A percentile compares a stretch with the other conserved stretches of the same genome.
Evolutionary conservation across 208 protist species (phyloP).

Genomic region (Wallacemonas rigidus): DNA sequence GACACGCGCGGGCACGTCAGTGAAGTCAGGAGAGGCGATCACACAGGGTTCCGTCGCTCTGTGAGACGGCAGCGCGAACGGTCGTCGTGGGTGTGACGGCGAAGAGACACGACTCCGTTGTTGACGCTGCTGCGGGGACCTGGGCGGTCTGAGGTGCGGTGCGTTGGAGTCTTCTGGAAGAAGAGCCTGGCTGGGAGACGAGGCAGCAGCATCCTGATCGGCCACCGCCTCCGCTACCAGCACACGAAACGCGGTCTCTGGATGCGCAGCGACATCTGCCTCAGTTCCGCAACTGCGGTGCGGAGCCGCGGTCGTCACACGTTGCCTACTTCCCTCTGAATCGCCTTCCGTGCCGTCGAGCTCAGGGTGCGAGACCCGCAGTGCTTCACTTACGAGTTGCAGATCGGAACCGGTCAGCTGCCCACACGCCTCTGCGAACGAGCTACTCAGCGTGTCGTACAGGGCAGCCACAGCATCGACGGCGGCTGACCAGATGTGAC

Average conservation of each 20-base stretch:
- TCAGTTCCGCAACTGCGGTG: background rate
- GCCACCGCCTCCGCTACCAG: background rate
- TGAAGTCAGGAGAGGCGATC: too few species aligned
- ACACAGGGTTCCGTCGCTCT: too few species aligned
- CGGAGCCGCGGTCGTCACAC: too few species aligned
- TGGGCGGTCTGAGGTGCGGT: too few species aligned
- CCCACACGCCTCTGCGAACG: constrained; percentile 13
- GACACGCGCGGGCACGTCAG: background rate
- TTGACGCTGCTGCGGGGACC: too few species aligned
- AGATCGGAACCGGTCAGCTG: constrained; percentile 15
- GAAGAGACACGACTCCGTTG: too few species aligned
- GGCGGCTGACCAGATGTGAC: background rate
- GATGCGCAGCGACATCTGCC: background rate
- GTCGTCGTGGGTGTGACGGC: too few species aligned
- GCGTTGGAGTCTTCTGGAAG: too few species aligned
- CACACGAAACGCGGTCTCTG: background rate
- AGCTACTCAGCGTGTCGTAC: background rate
- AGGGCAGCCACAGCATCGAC: background rate
- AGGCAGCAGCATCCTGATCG: too few species aligned
- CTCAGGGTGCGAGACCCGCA: constrained; percentile 10
- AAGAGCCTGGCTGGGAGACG: too few species aligned
- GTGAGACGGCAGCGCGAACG: background rate
- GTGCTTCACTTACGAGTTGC: background rate
- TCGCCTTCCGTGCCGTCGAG: background rate
- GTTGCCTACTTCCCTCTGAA: too few species aligned